Conservation (phyloP, 768 basidiomycete species). For the Suillus fuscotomentosus region DNA sequence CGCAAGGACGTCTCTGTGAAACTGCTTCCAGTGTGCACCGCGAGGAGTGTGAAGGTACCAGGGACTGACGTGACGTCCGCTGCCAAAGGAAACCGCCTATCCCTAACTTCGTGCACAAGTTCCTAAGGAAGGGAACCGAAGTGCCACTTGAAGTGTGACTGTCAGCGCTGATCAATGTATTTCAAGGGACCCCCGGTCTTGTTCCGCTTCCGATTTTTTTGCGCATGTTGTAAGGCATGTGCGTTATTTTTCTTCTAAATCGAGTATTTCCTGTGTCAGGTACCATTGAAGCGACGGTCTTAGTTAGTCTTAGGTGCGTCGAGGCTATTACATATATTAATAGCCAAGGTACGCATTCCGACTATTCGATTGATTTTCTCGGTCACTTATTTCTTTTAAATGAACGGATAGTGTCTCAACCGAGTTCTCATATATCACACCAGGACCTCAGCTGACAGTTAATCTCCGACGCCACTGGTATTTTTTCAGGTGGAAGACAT, state of each 20-base stretch:
- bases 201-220: neutral
- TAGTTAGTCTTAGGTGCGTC: constrained; percentile 1
- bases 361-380: neutral
- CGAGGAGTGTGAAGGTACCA: neutral
- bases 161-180: neutral
- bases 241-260: neutral
- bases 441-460: neutral
- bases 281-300: neutral
- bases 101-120: neutral
- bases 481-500: neutral
- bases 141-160: neutral
- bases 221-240: neutral
- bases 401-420: neutral
- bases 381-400: neutral
- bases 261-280: neutral
- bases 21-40: neutral
- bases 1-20: neutral
- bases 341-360: neutral
- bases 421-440: neutral
- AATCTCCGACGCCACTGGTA: neutral
- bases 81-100: neutral
- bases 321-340: neutral
- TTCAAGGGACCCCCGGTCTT: neutral
- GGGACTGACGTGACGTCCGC: neutral
- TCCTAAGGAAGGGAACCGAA: neutral